Base-by-base conservation (phyloP, 2,329 filamentous ascomycete species). In the Cladosporium sp. region DNA sequence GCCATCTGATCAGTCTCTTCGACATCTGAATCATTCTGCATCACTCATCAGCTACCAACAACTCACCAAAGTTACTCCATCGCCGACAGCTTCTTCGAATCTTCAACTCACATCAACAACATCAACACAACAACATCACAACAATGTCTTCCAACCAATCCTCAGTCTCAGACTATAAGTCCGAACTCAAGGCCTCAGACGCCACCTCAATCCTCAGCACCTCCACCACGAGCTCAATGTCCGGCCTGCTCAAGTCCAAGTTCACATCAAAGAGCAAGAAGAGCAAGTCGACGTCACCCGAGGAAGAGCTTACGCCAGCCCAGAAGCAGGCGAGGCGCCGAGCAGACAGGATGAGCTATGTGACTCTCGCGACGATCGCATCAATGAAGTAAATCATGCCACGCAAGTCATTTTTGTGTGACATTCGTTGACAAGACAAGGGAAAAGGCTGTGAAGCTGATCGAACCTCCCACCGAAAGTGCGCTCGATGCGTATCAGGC, bases 151-250 rank as follows among this genome's bases (percentile, higher is more conserved):
- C 55, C 36, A 15, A 9, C 49, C 17, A 51, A 22, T 28, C 55
- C 20, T 36, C 43, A 22, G 14, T 17, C 1, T 43, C 51, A 34
- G 39, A 55, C 37, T n/a, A 8, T 19, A 49, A 47, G 7, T 14
- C 14, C 15, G 15, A 25, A 25, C 12, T 34, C 30, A 28, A 19
- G 36, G 34, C 25, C n/a, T 42, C 55, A 20, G 56, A 59, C 20
- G 36, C 47, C 1, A 38, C 56, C 8, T 60, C 59, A 4, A 54
- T 54, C 40, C 56, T 50, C 39, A 54, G 45, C 47, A 49, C 54
- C 2, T 60, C 59, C 17, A 60, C 54, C n/a, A 58, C 50, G 30
- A 60, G 39, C 50, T 60, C 59, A n/a, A 60, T 51, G 34, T 38
- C 55, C 9, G 39, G 49, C 34, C 36, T 60, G 15, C 59, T 60